A percentile compares a stretch with the other conserved stretches of the same genome.
Conservation (phyloP, 2,329 filamentous ascomycete genomes). For the Xylariaceae sp. region DNA sequence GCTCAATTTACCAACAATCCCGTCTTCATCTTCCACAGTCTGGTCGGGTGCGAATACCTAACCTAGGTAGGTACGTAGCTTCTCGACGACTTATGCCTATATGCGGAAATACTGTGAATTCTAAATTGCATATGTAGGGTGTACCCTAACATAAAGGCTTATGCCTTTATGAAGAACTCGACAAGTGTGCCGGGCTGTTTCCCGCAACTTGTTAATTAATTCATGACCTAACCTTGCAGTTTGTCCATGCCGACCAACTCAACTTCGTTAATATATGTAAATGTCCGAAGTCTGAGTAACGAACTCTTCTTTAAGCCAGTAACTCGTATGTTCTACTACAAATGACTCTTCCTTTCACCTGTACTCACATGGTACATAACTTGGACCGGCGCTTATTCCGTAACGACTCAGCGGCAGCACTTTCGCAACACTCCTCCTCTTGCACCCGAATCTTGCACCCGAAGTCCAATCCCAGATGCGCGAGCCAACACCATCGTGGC, state of each 20-base stretch:
- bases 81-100: too few species aligned
- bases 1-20: too few species aligned
- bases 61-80: neutral
- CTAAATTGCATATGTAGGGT: too few species aligned
- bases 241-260: slow-evolving; percentile 14
- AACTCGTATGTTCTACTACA: neutral
- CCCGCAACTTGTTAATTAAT: neutral
- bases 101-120: too few species aligned
- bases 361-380: neutral
- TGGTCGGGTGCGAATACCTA: too few species aligned
- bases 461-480: slow-evolving; percentile 5
- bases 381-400: neutral
- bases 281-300: neutral
- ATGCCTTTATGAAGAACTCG: neutral
- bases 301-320: neutral
- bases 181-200: neutral
- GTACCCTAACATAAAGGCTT: too few species aligned
- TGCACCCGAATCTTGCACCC: neutral
- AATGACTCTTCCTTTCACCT: neutral
- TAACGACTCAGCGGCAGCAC: neutral
- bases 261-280: neutral
- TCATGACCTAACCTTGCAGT: slow-evolving; percentile 6
- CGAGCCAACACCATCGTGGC: neutral
- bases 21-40: neutral
- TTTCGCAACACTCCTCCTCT: neutral